Conservation (phyloP, 2,329 filamentous ascomycete genomes). For the Xylaria polymorpha region DNA sequence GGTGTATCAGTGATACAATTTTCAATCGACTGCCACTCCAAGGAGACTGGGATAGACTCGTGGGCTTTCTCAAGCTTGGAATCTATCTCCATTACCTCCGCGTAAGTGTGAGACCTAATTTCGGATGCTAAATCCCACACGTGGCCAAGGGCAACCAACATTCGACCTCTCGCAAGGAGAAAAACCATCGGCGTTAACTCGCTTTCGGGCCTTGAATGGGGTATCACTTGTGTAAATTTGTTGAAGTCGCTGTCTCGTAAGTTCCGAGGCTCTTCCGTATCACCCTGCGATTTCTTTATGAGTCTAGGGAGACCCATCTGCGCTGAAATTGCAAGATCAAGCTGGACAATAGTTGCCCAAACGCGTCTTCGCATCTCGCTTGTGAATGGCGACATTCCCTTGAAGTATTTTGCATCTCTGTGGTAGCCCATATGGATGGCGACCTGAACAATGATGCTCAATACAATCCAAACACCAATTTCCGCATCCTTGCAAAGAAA, state of each 20-base stretch:
- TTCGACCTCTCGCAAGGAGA: constrained; percentile 43
- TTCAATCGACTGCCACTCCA: constrained; percentile 40
- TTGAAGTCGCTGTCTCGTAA: constrained; percentile 58
- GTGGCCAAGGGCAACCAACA: constrained; percentile 46
- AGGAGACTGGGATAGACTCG: constrained; percentile 34
- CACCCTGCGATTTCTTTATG: constrained; percentile 54
- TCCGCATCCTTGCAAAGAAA: constrained; percentile 49
- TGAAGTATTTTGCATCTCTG: constrained; percentile 57
- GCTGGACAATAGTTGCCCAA: constrained; percentile 56
- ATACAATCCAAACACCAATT: constrained; percentile 51
- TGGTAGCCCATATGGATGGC: constrained; percentile 59
- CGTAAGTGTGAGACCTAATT: constrained; percentile 38
- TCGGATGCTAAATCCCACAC: constrained; percentile 43
- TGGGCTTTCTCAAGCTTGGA: constrained; percentile 35
- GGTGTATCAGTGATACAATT: constrained; percentile 60
- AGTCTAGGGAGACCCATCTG: constrained; percentile 60
- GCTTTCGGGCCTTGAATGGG: constrained; percentile 49
- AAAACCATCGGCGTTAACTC: constrained; percentile 47
- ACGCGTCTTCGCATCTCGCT: constrained; percentile 60
- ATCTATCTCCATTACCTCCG: constrained; percentile 44
- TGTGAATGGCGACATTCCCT: constrained; percentile 53
- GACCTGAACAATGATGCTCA: constrained; percentile 51
- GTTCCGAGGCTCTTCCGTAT: constrained; percentile 58
- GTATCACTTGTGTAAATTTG: constrained; percentile 50
- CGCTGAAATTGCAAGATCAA: constrained; percentile 57